These are phyloP conservation scores for Neurospora cerealis DNA, from an alignment of 495 filamentous ascomycete species.

Conservation along the genomic window DNA sequence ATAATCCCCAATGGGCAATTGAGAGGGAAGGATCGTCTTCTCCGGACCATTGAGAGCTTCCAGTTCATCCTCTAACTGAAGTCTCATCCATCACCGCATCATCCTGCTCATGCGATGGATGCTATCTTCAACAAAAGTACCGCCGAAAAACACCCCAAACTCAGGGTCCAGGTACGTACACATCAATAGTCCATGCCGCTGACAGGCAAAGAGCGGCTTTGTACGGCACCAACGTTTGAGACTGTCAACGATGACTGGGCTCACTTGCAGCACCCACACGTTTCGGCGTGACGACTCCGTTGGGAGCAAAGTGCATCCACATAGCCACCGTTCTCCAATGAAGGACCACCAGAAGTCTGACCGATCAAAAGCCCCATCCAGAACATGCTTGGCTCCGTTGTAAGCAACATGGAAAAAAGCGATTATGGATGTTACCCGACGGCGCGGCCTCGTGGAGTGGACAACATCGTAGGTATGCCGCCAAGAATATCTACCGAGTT, in stretches of 20 bases:
- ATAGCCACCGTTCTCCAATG: not conserved
- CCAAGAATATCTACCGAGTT: not conserved
- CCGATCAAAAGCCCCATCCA: not conserved
- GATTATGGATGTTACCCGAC: not conserved
- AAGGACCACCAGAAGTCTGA: not conserved
- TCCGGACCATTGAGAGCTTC: not conserved
- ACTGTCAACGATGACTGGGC: not conserved
- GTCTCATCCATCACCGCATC: not conserved
- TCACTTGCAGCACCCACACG: not conserved
- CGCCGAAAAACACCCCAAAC: not conserved
- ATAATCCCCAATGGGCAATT: not conserved
- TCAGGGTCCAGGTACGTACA: not conserved
- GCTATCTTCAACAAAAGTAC: not conserved
- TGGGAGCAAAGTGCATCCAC: not conserved
- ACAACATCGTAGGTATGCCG: not conserved
- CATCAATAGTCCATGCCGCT: not conserved
- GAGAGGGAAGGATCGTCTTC: not conserved
- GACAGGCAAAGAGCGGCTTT: not conserved
- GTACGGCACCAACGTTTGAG: not conserved
- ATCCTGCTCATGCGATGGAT: not conserved
- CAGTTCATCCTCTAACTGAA: not conserved
- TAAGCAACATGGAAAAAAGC: not conserved
- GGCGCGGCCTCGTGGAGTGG: not conserved
- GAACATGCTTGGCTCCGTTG: not conserved
- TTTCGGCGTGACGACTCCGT: not conserved